Base-by-base conservation (phyloP, 208 protist genomes). In the Willaertia magna region DNA sequence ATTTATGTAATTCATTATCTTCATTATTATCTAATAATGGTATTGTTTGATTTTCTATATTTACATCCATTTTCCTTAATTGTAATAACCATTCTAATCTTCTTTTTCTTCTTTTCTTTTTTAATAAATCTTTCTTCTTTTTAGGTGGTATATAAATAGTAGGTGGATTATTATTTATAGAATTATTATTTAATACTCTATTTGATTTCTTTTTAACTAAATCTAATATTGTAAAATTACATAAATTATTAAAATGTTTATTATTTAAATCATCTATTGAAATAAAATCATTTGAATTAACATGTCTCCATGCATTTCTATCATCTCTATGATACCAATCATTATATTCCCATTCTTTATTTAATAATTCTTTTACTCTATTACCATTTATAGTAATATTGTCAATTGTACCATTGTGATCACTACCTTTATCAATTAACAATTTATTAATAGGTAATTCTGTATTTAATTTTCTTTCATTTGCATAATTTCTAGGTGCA, bases 351-450 rank as follows among this genome's bases (percentile, higher is more conserved):
- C 40, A 46, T 18, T 78, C 4, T 22, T 20, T 46, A 44, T 26
- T 4, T 9, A 46, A 43, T 46, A 46, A 18, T 40, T 81, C n/a
- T 67, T 86, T 52, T 74, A 88, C 89, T 39, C 85, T 67, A 49
- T 85, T 86, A 4, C 90, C 39, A 82, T 91, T 87, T 43, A 59
- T 84, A 51, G 90, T 39, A 16, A 61, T 26, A 20, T 30, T 55
- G 40, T 91, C 87, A 30, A 76, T 84, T 61, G 86, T 89, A 47
- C 89, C 88, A 75, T 92, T 92, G 83, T 91, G 91, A 75, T 86
- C 90, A 39, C 91, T 88, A 40, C 42, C 89, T 20, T n/a, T n/a
- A n/a, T n/a, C n/a, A n/a, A n/a, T n/a, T n/a, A n/a, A n/a, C 34
- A 67, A 18, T 34, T 67, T n/a, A 34, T n/a, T 67, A 34, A 6